A percentile compares a stretch with the other conserved stretches of the same genome.
Evolutionary conservation across 169 alveolate genomes (phyloP).

Genomic region (Eimeria nieschulzi): DNA sequence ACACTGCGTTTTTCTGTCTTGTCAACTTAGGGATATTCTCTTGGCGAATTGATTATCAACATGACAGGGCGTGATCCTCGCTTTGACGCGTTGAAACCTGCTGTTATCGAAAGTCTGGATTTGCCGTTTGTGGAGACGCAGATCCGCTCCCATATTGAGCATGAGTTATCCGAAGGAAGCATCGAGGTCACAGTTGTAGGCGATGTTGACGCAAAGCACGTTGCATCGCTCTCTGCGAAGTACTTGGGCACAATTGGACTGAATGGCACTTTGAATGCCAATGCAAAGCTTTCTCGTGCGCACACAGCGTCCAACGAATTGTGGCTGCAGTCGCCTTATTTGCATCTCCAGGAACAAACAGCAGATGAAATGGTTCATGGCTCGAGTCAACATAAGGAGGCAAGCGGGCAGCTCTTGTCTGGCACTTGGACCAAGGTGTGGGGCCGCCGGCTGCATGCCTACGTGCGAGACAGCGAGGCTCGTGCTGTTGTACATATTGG

Average conservation of each 20-base stretch:
- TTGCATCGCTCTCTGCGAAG: conserved; percentile 28
- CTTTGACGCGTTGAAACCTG: conserved; percentile 47
- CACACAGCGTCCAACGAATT: background rate
- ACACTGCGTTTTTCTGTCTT: too few relatives aligned
- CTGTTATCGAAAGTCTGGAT: conserved; percentile 7
- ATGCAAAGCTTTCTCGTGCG: too few relatives aligned
- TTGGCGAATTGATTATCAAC: conserved; percentile 66
- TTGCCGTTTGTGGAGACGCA: conserved; percentile 28
- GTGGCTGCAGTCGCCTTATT: conserved; percentile 23
- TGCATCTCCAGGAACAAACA: conserved; percentile 19
- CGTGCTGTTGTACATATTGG: conserved; percentile 85
- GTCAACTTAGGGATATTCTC: conserved; percentile 55
- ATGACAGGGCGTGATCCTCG: conserved; percentile 72
- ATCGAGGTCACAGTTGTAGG: conserved; percentile 68
- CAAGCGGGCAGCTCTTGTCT: conserved; percentile 2
- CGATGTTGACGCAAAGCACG: conserved; percentile 47
- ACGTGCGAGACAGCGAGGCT: conserved; percentile 82
- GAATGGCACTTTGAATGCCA: background rate
- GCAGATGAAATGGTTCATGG: background rate
- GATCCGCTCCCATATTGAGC: conserved; percentile 33
- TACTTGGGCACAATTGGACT: conserved; percentile 61
- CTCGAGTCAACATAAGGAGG: background rate
- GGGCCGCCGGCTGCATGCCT: conserved; percentile 67
- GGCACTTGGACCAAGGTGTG: conserved; percentile 56
- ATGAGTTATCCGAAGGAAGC: conserved; percentile 29